phyloP scores from a whole-genome alignment of 2,329 filamentous ascomycete species.

The Alternaria ethzedia region DNA sequence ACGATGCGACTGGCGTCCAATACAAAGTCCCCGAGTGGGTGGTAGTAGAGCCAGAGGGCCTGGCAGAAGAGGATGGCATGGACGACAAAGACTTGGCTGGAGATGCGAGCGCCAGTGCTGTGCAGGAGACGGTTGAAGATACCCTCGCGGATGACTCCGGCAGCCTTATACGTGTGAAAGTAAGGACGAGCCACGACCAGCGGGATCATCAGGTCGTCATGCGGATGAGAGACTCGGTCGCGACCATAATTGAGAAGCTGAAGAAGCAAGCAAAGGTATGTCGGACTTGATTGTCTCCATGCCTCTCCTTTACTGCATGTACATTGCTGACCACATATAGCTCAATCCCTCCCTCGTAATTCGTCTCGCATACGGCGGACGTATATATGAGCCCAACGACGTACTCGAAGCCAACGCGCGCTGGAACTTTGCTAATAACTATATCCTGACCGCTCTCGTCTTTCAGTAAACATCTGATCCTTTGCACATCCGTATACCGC shows the following conservation, averaged over 20 bases:
- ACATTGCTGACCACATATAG: slow-evolving; percentile 39
- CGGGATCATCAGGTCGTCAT: slow-evolving; percentile 47
- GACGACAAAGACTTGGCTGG: slow-evolving; percentile 24
- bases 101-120: not conserved
- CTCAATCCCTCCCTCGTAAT: slow-evolving; percentile 66
- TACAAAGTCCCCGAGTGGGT: slow-evolving; percentile 56
- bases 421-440: slow-evolving; percentile 66
- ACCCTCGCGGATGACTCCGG: slow-evolving; percentile 21
- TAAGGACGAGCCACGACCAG: slow-evolving; percentile 48
- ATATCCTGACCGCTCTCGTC: slow-evolving; percentile 18
- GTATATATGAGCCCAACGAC: slow-evolving; percentile 72
- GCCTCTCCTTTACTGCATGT: not conserved
- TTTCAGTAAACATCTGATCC: not conserved
- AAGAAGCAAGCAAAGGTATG: slow-evolving; percentile 69
- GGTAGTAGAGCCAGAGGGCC: slow-evolving; percentile 52
- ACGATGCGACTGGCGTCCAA: slow-evolving; percentile 51
- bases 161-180: slow-evolving; percentile 41
- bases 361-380: slow-evolving; percentile 80
- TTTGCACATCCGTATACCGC: not conserved
- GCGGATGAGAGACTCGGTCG: slow-evolving; percentile 61
- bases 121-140: slow-evolving; percentile 37
- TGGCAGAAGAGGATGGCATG: slow-evolving; percentile 34
- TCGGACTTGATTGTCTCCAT: not conserved
- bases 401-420: slow-evolving; percentile 69
- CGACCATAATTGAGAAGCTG: slow-evolving; percentile 67